phyloP scores from a whole-genome alignment of 768 basidiomycete genomes.

The Mycena maculata region DNA sequence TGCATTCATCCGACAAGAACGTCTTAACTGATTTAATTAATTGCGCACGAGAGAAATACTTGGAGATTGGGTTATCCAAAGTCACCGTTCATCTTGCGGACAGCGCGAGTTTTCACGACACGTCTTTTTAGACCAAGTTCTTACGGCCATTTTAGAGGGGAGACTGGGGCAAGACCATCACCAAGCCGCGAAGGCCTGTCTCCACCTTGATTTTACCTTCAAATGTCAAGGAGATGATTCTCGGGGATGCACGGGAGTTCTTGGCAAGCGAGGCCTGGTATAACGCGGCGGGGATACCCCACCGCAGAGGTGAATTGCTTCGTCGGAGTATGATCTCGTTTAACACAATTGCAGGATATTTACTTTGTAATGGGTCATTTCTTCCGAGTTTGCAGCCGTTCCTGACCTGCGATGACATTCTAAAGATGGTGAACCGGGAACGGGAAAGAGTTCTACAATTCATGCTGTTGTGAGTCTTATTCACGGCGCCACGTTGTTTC shows the following conservation, averaged over 20 bases:
- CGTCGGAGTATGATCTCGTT: not conserved
- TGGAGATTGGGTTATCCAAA: not conserved
- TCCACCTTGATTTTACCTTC: conserved; percentile 30
- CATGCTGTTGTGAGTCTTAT: conserved; percentile 10
- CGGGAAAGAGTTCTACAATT: conserved; percentile 31
- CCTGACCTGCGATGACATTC: too few species aligned
- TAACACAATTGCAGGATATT: not conserved
- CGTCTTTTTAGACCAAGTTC: not conserved
- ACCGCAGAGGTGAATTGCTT: conserved; percentile 21
- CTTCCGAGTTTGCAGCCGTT: too few species aligned
- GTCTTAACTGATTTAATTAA: conserved; percentile 24
- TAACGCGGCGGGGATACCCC: conserved; percentile 32
- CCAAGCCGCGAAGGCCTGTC: conserved; percentile 27
- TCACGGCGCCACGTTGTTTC: not conserved
- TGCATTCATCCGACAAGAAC: conserved; percentile 20
- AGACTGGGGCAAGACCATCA: conserved; percentile 23
- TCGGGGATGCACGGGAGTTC: conserved; percentile 31
- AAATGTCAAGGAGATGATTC: conserved; percentile 25
- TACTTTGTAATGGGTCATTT: too few species aligned
- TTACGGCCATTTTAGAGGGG: conserved; percentile 8
- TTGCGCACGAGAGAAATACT: conserved; percentile 1
- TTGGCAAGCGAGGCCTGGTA: conserved; percentile 34
- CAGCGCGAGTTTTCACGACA: not conserved
- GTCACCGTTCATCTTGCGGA: conserved; percentile 29
- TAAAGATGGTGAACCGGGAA: conserved; percentile 29